Percentiles rank a stretch among this genome's conserved stretches.
Evolutionary conservation across 2,329 filamentous ascomycete species (phyloP).

Genomic region (Exutisphaerella laricina): DNA sequence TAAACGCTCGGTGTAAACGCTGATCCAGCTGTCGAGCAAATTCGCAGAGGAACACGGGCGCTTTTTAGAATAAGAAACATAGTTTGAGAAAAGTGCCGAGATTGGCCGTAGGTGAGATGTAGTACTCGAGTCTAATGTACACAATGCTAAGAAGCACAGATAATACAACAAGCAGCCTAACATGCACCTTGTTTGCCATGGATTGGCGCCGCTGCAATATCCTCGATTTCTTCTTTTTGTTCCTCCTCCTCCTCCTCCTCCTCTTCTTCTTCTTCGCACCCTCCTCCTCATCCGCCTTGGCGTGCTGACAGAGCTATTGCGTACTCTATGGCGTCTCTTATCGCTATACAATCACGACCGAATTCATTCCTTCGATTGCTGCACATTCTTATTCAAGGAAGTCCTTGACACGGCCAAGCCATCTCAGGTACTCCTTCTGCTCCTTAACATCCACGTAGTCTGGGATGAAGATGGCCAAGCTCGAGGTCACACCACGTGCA

Average conservation of each 20-base stretch:
- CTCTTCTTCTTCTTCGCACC: neutral
- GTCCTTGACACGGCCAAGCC: conserved; percentile 77
- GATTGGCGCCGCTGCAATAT: neutral
- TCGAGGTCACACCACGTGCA: conserved; percentile 83
- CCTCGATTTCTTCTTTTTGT: neutral
- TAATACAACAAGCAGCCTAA: neutral
- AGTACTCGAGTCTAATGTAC: neutral
- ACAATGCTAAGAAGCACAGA: neutral
- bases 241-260: neutral
- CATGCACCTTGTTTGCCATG: neutral
- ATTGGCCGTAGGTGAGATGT: neutral
- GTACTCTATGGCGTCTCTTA: neutral
- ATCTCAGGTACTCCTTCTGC: conserved; percentile 90
- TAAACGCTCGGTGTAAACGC: no score
- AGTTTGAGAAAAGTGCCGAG: no score
- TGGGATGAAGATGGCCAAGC: conserved; percentile 82
- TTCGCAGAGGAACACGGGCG: no score
- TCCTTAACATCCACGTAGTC: conserved; percentile 99
- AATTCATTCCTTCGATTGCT: no score
- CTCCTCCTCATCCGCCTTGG: neutral
- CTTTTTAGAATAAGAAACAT: no score
- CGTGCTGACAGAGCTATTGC: neutral
- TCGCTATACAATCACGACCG: no score
- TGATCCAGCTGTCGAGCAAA: no score
- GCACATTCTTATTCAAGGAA: conserved; percentile 60